These are phyloP conservation scores for Odonthalia washingtoniensis DNA, from an alignment of 31 red algal species.

Conservation along the genomic window DNA sequence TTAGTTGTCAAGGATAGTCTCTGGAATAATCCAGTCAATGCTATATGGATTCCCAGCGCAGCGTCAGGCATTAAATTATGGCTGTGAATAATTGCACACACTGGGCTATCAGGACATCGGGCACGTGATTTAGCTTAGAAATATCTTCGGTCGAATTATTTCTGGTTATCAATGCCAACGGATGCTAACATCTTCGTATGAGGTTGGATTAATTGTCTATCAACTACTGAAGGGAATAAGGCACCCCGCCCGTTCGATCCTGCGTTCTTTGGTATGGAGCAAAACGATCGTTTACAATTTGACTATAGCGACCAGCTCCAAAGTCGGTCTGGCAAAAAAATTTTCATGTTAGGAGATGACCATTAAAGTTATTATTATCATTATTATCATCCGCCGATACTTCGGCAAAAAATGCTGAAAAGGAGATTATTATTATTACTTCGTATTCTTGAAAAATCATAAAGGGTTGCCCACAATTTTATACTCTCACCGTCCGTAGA, in stretches of 20 bases:
- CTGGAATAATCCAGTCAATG: neutral
- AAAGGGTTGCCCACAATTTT: conserved; percentile 22
- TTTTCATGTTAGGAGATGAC: neutral
- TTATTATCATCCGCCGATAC: neutral
- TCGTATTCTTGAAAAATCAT: neutral
- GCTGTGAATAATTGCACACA: neutral
- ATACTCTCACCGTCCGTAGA: conserved; percentile 7
- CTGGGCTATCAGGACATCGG: neutral
- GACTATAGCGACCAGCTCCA: neutral
- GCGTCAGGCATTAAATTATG: neutral
- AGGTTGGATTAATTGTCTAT: neutral
- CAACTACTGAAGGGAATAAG: neutral
- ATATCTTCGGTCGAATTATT: neutral
- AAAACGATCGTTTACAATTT: neutral
- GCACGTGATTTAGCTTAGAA: neutral
- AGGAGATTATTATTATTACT: neutral
- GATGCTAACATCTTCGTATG: neutral
- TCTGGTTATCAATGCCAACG: neutral
- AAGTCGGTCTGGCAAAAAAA: neutral
- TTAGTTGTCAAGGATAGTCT: neutral
- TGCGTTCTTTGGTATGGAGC: neutral
- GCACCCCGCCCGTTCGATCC: neutral
- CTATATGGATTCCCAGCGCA: neutral
- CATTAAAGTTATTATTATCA: neutral
- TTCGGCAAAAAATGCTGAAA: neutral